Evolutionary conservation across 1,284 basidiomycete species (phyloP).

Genomic region (Quambalaria eucalypti): DNA sequence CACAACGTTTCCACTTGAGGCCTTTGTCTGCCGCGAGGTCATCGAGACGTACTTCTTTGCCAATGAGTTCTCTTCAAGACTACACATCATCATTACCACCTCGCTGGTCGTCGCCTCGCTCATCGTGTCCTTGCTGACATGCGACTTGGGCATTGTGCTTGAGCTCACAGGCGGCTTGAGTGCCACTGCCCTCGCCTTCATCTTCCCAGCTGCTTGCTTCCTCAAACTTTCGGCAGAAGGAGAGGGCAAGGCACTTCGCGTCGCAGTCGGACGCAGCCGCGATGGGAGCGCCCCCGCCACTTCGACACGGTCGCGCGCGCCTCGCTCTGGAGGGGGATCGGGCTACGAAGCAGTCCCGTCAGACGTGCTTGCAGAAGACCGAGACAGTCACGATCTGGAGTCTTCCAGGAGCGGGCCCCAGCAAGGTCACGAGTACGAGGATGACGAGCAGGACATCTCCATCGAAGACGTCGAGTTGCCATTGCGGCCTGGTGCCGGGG

Average conservation of each 20-base stretch:
- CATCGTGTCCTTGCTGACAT: slow-evolving; percentile 79
- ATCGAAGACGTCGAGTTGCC: slow-evolving; percentile 41
- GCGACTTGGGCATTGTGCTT: slow-evolving; percentile 91
- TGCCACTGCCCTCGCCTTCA: slow-evolving; percentile 86
- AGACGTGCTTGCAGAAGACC: neutral
- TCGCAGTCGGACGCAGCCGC: neutral
- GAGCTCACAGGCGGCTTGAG: slow-evolving; percentile 93
- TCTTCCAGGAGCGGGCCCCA: slow-evolving; percentile 2
- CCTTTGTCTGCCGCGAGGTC: slow-evolving; percentile 85
- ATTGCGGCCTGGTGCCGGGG: slow-evolving; percentile 34
- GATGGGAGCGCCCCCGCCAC: neutral
- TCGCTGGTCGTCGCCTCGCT: slow-evolving; percentile 73
- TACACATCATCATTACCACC: slow-evolving; percentile 86
- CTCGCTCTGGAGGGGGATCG: neutral
- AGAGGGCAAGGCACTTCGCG: neutral
- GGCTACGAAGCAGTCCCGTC: neutral
- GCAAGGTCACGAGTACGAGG: slow-evolving; percentile 15
- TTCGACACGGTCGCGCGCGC: no score
- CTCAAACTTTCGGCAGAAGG: slow-evolving; percentile 37
- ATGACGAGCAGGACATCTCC: slow-evolving; percentile 4
- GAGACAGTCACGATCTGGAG: neutral
- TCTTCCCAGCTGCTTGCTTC: slow-evolving; percentile 51
- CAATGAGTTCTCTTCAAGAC: slow-evolving; percentile 41
- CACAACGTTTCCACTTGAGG: slow-evolving; percentile 82
- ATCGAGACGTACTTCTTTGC: slow-evolving; percentile 37